These are phyloP conservation scores for Cymbopogon flexuosus DNA, from an alignment of 202 grass and related monocot genomes.

Conservation along the genomic window DNA sequence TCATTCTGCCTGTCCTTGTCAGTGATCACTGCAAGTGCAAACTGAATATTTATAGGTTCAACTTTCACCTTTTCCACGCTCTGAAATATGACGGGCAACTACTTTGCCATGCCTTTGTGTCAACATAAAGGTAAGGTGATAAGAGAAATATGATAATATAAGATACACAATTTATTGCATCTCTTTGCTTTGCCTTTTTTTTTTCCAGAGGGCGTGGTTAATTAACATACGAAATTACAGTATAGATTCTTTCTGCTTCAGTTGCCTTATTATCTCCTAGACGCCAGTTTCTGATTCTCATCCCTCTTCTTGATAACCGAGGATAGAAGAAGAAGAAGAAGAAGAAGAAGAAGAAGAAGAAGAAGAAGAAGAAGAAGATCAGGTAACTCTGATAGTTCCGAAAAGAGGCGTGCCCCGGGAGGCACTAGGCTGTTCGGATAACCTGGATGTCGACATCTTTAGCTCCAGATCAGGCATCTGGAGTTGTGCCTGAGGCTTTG, in stretches of 20 bases:
- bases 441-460: constrained; percentile 42
- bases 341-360: no score
- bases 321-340: background rate
- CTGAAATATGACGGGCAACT: constrained; percentile 11
- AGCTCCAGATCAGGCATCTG: constrained; percentile 50
- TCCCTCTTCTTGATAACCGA: background rate
- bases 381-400: constrained; percentile 28
- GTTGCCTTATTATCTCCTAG: background rate
- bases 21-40: constrained; percentile 23
- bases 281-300: constrained; percentile 5
- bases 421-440: constrained; percentile 14
- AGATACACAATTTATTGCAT: background rate
- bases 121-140: constrained; percentile 45
- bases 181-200: background rate
- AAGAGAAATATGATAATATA: constrained; percentile 4
- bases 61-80: constrained; percentile 30
- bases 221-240: constrained; percentile 5
- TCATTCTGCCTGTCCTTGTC: constrained; percentile 33
- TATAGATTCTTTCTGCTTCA: background rate
- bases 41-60: constrained; percentile 36
- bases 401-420: constrained; percentile 18
- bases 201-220: background rate
- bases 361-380: background rate
- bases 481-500: constrained; percentile 26
- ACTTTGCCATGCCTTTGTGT: constrained; percentile 35